Percentiles rank a stretch among this genome's conserved stretches.
These are phyloP conservation scores for Curvularia verruculosa DNA, from an alignment of 2,329 filamentous ascomycete genomes.

Conservation along the genomic window DNA sequence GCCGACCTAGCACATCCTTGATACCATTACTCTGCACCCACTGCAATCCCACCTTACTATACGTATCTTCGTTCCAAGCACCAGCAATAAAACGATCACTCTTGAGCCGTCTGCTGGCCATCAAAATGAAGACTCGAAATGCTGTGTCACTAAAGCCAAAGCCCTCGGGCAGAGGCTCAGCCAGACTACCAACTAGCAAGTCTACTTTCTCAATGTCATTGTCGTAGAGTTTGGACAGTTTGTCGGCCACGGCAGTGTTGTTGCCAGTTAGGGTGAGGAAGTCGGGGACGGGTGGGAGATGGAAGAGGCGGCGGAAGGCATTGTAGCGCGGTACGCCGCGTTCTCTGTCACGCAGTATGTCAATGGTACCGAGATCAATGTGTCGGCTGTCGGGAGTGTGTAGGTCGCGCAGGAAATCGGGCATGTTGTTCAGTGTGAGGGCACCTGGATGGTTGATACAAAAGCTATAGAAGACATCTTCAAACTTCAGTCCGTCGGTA, in stretches of 20 bases:
- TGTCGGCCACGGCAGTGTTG: neutral
- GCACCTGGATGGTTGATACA: slow-evolving; percentile 58
- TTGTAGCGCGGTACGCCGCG: slow-evolving; percentile 56
- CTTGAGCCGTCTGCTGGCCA: slow-evolving; percentile 53
- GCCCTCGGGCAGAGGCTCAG: slow-evolving; percentile 53
- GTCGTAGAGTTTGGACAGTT: slow-evolving; percentile 40
- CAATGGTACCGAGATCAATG: slow-evolving; percentile 55
- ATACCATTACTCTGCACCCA: slow-evolving; percentile 55
- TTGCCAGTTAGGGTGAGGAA: slow-evolving; percentile 36
- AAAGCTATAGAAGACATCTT: slow-evolving; percentile 52
- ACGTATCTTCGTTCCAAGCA: slow-evolving; percentile 50
- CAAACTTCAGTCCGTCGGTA: slow-evolving; percentile 19
- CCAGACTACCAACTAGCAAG: slow-evolving; percentile 51
- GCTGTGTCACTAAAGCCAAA: slow-evolving; percentile 59
- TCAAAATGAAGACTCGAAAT: slow-evolving; percentile 55
- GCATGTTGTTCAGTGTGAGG: slow-evolving; percentile 52
- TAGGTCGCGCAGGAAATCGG: slow-evolving; percentile 52
- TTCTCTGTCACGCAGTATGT: slow-evolving; percentile 57
- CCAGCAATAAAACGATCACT: slow-evolving; percentile 55
- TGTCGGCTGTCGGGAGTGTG: slow-evolving; percentile 51
- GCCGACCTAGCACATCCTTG: slow-evolving; percentile 53
- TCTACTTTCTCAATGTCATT: slow-evolving; percentile 54
- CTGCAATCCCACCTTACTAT: slow-evolving; percentile 51
- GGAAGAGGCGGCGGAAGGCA: slow-evolving; percentile 54
- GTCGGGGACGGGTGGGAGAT: slow-evolving; percentile 43